Evolutionary conservation across 192 early-diverging fungal species (phyloP), one percentile per base, ranked within the genome.

Genomic region (Physocladia obscura): DNA sequence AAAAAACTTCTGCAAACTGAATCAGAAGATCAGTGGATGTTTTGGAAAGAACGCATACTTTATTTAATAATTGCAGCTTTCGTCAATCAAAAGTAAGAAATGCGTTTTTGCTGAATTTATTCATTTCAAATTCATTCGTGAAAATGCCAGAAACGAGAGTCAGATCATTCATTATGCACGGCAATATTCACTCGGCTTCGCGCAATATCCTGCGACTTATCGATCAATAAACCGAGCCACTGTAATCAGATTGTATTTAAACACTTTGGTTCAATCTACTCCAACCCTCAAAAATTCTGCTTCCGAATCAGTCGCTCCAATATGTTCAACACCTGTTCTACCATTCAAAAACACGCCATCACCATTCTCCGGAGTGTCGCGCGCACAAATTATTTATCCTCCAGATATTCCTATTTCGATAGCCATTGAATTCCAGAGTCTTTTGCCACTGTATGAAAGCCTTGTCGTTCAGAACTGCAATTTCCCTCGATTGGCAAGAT

Each of bases 401-500:
- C 62, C 62, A 49, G 26, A 30, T 3, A 29, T 70, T 21, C 26
- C 69, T 8, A n/a, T 4, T 8, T 26, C 54, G 21, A 67, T 67
- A 19, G 57, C 39, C 15, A 47, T 47, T 0, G 79, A 81, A 48
- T 55, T 81, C 49, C 74, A 65, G 24, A 37, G 21, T 19, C 30
- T 54, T 11, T 35, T 82, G 22, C 67, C 76, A n/a, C 24, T 67
- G 17, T 84, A 82, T 61, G 82, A 84, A 62, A 63, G 49, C 49
- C 67, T 84, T 24, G 70, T 77, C n/a, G 72, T 71, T 6, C 49
- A 58, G 24, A 34, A 74, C 5, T 72, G 71, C 32, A 40, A 59
- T 11, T 84, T 84, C 58, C 82, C 82, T 2, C 49, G 71, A 17
- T 29, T 68, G 2, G 57, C 77, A 74, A 24, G 79, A 72, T 65